phyloP scores from a whole-genome alignment of 192 early-diverging fungal species.

The Haplosporangium gracile region DNA sequence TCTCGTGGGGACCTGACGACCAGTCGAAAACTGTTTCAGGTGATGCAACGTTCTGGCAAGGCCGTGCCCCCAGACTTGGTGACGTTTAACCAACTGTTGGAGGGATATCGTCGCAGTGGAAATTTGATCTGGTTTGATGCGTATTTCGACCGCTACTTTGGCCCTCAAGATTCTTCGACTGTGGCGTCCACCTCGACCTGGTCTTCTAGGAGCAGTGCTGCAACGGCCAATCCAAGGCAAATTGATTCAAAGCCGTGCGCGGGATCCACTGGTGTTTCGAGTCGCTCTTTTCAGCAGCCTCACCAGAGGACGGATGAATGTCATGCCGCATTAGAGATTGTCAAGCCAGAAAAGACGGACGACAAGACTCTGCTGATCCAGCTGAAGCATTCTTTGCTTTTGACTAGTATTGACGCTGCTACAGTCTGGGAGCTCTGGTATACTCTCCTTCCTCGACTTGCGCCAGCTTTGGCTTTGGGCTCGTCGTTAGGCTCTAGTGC shows the following conservation, averaged over 20 bases:
- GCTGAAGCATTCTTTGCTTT: slow-evolving; percentile 34
- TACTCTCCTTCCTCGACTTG: slow-evolving; percentile 13
- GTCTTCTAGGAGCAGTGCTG: background rate
- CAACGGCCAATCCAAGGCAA: background rate
- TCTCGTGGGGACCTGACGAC: slow-evolving; percentile 25
- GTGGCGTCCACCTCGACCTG: background rate
- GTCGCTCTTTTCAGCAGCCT: background rate
- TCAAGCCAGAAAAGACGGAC: slow-evolving; percentile 21
- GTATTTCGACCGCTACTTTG: slow-evolving; percentile 50
- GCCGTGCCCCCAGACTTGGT: slow-evolving; percentile 35
- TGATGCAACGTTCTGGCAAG: slow-evolving; percentile 27
- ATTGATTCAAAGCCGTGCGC: too few relatives aligned
- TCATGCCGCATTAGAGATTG: background rate
- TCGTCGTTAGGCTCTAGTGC: too few relatives aligned
- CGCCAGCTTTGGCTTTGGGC: background rate
- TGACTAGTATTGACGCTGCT: slow-evolving; percentile 16
- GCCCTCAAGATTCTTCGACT: background rate
- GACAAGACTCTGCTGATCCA: slow-evolving; percentile 44
- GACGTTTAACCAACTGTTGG: slow-evolving; percentile 47
- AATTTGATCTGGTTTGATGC: slow-evolving; percentile 44
- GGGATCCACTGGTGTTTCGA: background rate
- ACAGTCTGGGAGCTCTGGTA: slow-evolving; percentile 41
- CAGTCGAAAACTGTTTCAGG: slow-evolving; percentile 26
- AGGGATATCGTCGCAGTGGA: slow-evolving; percentile 42
- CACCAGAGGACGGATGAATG: background rate